Evolutionary conservation across 2,329 filamentous ascomycete genomes (phyloP).

Genomic region (Colletotrichum aenigma): DNA sequence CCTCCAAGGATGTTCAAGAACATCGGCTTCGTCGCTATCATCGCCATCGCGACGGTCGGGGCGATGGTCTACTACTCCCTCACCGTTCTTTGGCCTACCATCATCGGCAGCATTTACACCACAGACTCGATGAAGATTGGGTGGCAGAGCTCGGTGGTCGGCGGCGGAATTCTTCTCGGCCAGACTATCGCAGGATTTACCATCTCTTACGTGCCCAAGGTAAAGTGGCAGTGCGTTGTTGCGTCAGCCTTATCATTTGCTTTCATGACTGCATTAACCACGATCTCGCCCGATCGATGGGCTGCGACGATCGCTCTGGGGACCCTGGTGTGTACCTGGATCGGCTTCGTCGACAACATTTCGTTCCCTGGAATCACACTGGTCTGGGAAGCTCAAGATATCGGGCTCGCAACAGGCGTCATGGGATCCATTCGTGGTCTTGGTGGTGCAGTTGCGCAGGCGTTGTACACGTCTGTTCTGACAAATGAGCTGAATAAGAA

Average conservation of each 20-base stretch:
- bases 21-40: slow-evolving; percentile 40
- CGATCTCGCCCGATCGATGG: slow-evolving; percentile 30
- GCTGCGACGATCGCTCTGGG: slow-evolving; percentile 35
- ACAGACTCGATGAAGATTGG: slow-evolving; percentile 40
- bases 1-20: slow-evolving; percentile 47
- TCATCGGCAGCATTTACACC: slow-evolving; percentile 45
- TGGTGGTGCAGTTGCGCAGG: slow-evolving; percentile 40
- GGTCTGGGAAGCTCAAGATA: slow-evolving; percentile 50
- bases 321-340: slow-evolving; percentile 30
- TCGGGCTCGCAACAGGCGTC: slow-evolving; percentile 47
- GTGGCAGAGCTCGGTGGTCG: slow-evolving; percentile 44
- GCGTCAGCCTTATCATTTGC: slow-evolving; percentile 32
- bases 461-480: slow-evolving; percentile 40
- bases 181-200: slow-evolving; percentile 39
- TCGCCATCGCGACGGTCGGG: slow-evolving; percentile 41
- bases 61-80: slow-evolving; percentile 50
- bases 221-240: slow-evolving; percentile 38
- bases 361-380: slow-evolving; percentile 47
- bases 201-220: slow-evolving; percentile 39
- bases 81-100: slow-evolving; percentile 47
- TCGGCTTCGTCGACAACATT: slow-evolving; percentile 44
- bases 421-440: slow-evolving; percentile 49
- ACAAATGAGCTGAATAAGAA: slow-evolving; percentile 37
- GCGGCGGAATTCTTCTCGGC: slow-evolving; percentile 45
- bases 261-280: slow-evolving; percentile 35